These are phyloP conservation scores for Russula virescens DNA, from an alignment of 768 basidiomycete species.

Conservation along the genomic window DNA sequence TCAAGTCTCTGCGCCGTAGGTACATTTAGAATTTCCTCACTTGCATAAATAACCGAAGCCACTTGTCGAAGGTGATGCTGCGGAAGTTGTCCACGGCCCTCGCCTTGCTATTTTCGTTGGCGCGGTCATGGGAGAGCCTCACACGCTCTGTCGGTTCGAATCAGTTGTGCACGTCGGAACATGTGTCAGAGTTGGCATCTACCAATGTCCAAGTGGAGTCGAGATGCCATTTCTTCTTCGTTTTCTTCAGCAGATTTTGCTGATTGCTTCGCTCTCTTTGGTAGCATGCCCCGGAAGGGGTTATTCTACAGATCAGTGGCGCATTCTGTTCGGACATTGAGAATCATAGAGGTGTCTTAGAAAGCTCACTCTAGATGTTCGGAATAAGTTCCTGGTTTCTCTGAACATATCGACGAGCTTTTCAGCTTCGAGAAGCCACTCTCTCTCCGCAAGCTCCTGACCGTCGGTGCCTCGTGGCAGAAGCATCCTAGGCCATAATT, in stretches of 20 bases:
- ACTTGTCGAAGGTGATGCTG: slow-evolving; percentile 75
- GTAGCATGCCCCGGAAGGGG: slow-evolving; percentile 68
- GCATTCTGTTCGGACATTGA: not conserved
- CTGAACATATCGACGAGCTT: slow-evolving; percentile 85
- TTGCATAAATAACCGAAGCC: slow-evolving; percentile 82
- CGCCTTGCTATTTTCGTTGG: slow-evolving; percentile 36
- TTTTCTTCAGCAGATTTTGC: slow-evolving; percentile 44
- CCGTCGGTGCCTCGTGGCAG: slow-evolving; percentile 34
- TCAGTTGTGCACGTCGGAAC: not conserved
- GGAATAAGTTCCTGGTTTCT: slow-evolving; percentile 79
- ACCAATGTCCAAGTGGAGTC: slow-evolving; percentile 75
- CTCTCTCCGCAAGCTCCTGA: slow-evolving; percentile 48
- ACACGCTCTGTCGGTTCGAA: slow-evolving; percentile 49
- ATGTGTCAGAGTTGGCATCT: slow-evolving; percentile 23
- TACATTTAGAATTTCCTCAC: slow-evolving; percentile 35
- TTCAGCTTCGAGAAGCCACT: slow-evolving; percentile 83
- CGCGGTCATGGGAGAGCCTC: slow-evolving; percentile 44
- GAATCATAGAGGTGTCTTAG: not conserved
- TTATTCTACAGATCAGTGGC: slow-evolving; percentile 34
- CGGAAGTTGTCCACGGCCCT: slow-evolving; percentile 65
- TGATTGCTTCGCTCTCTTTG: slow-evolving; percentile 35
- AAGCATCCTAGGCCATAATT: slow-evolving; percentile 56
- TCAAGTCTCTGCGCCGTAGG: not conserved
- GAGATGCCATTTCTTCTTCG: slow-evolving; percentile 67
- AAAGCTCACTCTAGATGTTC: slow-evolving; percentile 59